These are phyloP conservation scores for Debaryomycetaceae sp. DNA, from an alignment of 1,139 yeast species.

Conservation along the genomic window DNA sequence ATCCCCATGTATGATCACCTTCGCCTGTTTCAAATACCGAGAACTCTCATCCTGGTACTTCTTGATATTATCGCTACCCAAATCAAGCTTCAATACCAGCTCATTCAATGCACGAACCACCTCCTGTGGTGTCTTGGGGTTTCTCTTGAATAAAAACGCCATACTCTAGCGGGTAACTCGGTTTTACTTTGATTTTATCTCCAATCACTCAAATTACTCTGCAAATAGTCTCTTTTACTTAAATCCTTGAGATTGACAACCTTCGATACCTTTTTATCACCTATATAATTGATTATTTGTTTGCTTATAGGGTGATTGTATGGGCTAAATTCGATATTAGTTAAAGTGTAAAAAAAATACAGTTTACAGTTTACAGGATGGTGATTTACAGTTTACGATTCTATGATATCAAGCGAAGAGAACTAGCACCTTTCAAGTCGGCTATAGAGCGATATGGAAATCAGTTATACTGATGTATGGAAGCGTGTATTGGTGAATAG, in stretches of 20 bases:
- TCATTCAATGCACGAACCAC: slow-evolving; percentile 74
- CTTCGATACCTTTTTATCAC: too few species aligned
- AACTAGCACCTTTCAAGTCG: too few species aligned
- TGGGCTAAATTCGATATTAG: too few species aligned
- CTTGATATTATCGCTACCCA: slow-evolving; percentile 50
- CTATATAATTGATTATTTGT: too few species aligned
- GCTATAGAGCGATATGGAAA: slow-evolving; percentile 4
- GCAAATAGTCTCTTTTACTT: too few species aligned
- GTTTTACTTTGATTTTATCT: not conserved
- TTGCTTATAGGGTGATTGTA: too few species aligned
- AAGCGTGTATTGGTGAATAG: slow-evolving; percentile 35
- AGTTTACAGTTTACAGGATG: too few species aligned
- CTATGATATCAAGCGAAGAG: too few species aligned
- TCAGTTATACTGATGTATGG: slow-evolving; percentile 28
- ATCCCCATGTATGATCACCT: slow-evolving; percentile 70
- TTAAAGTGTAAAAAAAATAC: too few species aligned
- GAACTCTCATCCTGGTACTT: slow-evolving; percentile 74
- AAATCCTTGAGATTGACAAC: too few species aligned
- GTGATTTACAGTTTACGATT: too few species aligned
- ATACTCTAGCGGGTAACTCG: slow-evolving; percentile 26
- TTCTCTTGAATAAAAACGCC: slow-evolving; percentile 89
- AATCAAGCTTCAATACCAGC: slow-evolving; percentile 63
- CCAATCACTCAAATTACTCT: too few species aligned
- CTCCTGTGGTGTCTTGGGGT: slow-evolving; percentile 90
- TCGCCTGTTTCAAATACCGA: slow-evolving; percentile 64